Conservation (phyloP, 129 eudicot genomes). For the Chrysanthemum lavandulifolium region DNA sequence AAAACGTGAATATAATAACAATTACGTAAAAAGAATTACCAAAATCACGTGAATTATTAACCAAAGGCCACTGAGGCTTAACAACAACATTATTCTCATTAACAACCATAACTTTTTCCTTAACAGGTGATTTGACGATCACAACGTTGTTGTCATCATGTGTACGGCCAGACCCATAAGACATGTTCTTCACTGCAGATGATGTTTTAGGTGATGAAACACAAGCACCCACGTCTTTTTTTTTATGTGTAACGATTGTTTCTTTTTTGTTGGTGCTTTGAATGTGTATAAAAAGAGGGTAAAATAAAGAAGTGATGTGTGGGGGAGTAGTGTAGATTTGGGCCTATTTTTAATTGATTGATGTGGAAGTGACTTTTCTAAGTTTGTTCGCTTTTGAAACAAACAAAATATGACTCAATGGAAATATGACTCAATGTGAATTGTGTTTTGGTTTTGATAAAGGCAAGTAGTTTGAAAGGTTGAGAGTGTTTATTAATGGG, state of each 20-base stretch:
- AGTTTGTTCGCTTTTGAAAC: not conserved
- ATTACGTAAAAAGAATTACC: constrained; percentile 8
- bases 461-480: too few species aligned
- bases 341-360: not conserved
- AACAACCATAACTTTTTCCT: constrained; percentile 25
- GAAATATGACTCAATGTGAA: too few species aligned
- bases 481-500: too few species aligned
- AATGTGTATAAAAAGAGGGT: not conserved
- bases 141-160: not conserved
- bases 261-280: not conserved
- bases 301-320: too few species aligned
- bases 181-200: constrained; percentile 14
- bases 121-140: constrained; percentile 19
- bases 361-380: not conserved
- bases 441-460: too few species aligned
- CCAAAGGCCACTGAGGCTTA: constrained; percentile 38
- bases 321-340: not conserved
- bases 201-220: constrained; percentile 25
- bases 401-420: not conserved
- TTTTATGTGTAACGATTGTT: not conserved
- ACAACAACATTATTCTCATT: constrained; percentile 30
- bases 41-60: constrained; percentile 19
- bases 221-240: constrained; percentile 28
- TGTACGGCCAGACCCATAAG: constrained; percentile 20
- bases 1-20: not conserved